phyloP scores from a whole-genome alignment of 208 protist genomes.

The Acanthamoeba divionensis region DNA sequence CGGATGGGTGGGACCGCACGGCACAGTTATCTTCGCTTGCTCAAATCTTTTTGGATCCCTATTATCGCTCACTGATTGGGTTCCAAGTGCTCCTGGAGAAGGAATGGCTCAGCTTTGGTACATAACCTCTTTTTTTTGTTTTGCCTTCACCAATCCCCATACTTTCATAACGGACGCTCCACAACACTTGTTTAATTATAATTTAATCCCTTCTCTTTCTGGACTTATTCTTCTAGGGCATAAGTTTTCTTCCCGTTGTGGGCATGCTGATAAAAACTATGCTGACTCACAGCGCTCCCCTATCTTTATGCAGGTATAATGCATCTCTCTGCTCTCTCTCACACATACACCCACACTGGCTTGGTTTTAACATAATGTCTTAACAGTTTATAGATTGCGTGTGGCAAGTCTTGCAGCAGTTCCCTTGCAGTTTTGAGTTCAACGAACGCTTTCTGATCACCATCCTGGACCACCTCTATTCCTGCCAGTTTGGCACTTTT shows the following conservation, averaged over 20 bases:
- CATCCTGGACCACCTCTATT: constrained; percentile 85
- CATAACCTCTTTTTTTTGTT: neutral
- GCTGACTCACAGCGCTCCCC: constrained; percentile 75
- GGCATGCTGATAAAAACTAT: constrained; percentile 50
- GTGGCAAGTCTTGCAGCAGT: constrained; percentile 90
- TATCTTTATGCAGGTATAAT: constrained; percentile 87
- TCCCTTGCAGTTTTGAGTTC: constrained; percentile 92
- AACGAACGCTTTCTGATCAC: constrained; percentile 84
- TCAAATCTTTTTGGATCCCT: constrained; percentile 86
- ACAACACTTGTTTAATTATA: neutral
- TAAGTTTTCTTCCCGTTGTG: constrained; percentile 86
- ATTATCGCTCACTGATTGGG: constrained; percentile 85
- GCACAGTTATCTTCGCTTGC: constrained; percentile 83
- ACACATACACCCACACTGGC: neutral
- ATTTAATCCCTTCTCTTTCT: neutral
- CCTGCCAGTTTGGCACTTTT: constrained; percentile 81
- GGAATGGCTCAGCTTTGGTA: constrained; percentile 79
- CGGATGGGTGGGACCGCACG: constrained; percentile 92
- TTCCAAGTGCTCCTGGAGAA: constrained; percentile 88
- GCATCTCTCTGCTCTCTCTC: neutral
- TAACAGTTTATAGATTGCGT: constrained; percentile 88
- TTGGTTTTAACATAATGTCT: neutral
- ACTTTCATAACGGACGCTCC: neutral
- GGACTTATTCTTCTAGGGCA: constrained; percentile 78
- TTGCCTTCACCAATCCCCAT: neutral